phyloP scores from a whole-genome alignment of 495 filamentous ascomycete genomes.

The Aspergillus sclerotioniger region DNA sequence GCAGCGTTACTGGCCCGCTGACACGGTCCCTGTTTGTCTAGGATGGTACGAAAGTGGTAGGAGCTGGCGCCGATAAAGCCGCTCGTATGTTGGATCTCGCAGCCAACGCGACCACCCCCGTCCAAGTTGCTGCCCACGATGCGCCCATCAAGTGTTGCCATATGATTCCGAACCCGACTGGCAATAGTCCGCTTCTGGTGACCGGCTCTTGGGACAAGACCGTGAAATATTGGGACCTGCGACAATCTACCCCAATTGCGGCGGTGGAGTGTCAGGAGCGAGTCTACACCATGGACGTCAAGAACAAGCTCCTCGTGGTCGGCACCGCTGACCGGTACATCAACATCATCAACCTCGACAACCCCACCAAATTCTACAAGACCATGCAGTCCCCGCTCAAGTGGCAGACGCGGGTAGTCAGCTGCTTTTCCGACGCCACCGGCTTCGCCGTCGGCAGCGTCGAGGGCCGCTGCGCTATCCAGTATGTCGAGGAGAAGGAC shows the following conservation, averaged over 20 bases:
- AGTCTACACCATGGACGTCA: conserved; percentile 83
- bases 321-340: conserved; percentile 87
- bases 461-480: conserved; percentile 85
- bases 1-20: conserved; percentile 3
- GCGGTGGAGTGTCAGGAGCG: conserved; percentile 70
- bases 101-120: conserved; percentile 48
- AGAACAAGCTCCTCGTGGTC: conserved; percentile 73
- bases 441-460: conserved; percentile 88
- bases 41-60: conserved; percentile 75
- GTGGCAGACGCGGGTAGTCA: conserved; percentile 83
- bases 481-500: conserved; percentile 87
- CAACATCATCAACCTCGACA: conserved; percentile 78
- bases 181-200: conserved; percentile 63
- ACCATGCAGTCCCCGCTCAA: conserved; percentile 80
- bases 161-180: conserved; percentile 61
- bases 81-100: conserved; percentile 75
- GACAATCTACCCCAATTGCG: conserved; percentile 61
- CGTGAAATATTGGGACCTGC: conserved; percentile 92
- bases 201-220: conserved; percentile 97
- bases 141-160: conserved; percentile 75
- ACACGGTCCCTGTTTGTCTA: conserved; percentile 21
- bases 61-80: conserved; percentile 81
- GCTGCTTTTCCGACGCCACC: conserved; percentile 77
- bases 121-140: conserved; percentile 75
- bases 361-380: conserved; percentile 77